Evolutionary conservation across 75 land plant species (phyloP).

Genomic region (Ceratopteris richardii): DNA sequence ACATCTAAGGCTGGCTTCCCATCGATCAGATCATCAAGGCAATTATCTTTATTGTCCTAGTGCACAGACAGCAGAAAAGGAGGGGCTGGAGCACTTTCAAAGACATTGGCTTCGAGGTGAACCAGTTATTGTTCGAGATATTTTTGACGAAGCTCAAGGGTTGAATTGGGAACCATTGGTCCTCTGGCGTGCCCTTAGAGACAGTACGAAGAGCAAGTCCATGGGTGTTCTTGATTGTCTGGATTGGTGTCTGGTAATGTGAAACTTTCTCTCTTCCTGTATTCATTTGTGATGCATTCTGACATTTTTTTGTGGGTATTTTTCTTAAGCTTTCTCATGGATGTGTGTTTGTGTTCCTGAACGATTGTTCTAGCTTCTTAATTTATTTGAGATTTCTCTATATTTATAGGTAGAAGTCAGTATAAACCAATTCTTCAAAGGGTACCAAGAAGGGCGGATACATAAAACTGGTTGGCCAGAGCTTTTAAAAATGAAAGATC

Average conservation of each 20-base stretch:
- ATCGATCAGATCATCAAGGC: conserved; percentile 37
- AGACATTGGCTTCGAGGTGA: conserved; percentile 71
- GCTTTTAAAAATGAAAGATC: conserved; percentile 58
- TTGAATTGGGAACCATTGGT: conserved; percentile 94
- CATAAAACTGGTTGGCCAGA: conserved; percentile 36
- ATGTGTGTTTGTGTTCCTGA: background rate
- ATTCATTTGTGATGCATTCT: background rate
- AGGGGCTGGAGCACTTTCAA: conserved; percentile 63
- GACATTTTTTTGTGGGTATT: background rate
- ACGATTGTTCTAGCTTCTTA: background rate
- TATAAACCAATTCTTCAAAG: conserved; percentile 44
- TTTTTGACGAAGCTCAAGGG: conserved; percentile 45
- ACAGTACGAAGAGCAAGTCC: conserved; percentile 25
- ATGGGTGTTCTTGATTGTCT: conserved; percentile 76
- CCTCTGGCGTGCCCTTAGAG: conserved; percentile 66
- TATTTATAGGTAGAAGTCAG: conserved; percentile 59
- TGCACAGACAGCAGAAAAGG: conserved; percentile 16
- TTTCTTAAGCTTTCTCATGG: background rate
- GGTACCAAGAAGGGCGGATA: conserved; percentile 41
- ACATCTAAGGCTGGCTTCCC: conserved; percentile 44
- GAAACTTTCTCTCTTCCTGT: background rate
- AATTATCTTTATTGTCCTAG: conserved; percentile 62
- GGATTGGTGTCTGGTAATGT: conserved; percentile 72
- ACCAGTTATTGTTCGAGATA: conserved; percentile 75
- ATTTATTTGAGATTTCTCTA: background rate